Evolutionary conservation across 2,329 filamentous ascomycete genomes (phyloP).

Genomic region (Aspergillus caelatus): DNA sequence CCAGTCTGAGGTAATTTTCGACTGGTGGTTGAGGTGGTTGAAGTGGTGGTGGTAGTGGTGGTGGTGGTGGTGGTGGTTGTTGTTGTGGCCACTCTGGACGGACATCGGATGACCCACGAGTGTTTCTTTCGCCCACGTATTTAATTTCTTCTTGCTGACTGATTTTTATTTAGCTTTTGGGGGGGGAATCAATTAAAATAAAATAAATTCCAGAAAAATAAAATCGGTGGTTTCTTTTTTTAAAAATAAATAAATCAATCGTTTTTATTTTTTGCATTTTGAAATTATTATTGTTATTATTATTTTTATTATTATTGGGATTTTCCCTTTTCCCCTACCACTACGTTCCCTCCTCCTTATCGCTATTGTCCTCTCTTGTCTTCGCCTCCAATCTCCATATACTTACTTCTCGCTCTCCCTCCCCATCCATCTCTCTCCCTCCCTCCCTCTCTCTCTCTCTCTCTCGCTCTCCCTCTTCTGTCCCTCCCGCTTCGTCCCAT

Average conservation of each 20-base stretch:
- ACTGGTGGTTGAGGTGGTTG: not conserved
- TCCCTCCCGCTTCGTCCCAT: slow-evolving; percentile 18
- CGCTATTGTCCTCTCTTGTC: not conserved
- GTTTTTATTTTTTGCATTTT: slow-evolving; percentile 6
- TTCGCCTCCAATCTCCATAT: not conserved
- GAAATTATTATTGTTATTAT: slow-evolving; percentile 7
- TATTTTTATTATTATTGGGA: slow-evolving; percentile 14
- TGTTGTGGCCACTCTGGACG: not conserved
- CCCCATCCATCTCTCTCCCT: not conserved
- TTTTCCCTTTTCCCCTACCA: slow-evolving; percentile 23
- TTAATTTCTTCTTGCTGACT: not conserved
- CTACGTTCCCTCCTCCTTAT: slow-evolving; percentile 7
- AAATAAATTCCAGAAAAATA: not conserved
- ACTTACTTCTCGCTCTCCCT: slow-evolving; percentile 6
- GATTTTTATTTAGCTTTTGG: not conserved
- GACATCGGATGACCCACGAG: slow-evolving; percentile 10
- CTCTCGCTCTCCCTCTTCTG: slow-evolving; percentile 7
- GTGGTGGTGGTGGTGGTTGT: not conserved
- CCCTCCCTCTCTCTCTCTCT: slow-evolving; percentile 13
- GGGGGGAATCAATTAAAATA: not conserved
- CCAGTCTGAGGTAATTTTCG: slow-evolving; percentile 7
- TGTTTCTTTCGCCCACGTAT: slow-evolving; percentile 2
- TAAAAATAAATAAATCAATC: not conserved
- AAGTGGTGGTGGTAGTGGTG: not conserved
- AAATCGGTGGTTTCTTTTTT: not conserved